Evolutionary conservation across 2,329 filamentous ascomycete genomes (phyloP).

Genomic region (Nemania sp.): DNA sequence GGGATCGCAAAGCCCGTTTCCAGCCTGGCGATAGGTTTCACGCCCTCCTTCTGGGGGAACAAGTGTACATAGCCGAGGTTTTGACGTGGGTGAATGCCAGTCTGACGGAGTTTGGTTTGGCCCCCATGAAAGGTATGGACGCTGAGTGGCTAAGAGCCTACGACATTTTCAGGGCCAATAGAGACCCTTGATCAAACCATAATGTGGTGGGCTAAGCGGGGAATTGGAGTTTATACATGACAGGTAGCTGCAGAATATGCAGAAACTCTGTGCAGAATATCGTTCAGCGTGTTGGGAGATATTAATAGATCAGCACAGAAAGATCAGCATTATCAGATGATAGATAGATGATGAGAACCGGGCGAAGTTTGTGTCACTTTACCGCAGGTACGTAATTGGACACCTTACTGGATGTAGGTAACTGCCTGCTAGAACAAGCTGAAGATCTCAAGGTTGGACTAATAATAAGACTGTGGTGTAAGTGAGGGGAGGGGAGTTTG

Average conservation of each 20-base stretch:
- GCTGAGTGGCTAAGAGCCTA: conserved; percentile 49
- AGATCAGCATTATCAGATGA: too few species aligned
- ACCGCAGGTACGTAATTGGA: background rate
- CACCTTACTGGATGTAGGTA: background rate
- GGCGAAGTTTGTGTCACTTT: background rate
- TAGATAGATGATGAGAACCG: background rate
- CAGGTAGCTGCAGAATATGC: conserved; percentile 11
- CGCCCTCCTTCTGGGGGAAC: conserved; percentile 52
- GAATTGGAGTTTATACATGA: conserved; percentile 7
- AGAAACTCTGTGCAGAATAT: conserved; percentile 22
- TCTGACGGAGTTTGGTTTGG: conserved; percentile 40
- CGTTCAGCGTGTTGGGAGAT: conserved; percentile 9
- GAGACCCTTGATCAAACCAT: conserved; percentile 3
- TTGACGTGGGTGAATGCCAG: conserved; percentile 48
- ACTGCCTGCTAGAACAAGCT: background rate
- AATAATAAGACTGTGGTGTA: background rate
- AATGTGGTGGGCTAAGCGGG: background rate
- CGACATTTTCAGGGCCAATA: conserved; percentile 34
- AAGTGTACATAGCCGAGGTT: conserved; percentile 51
- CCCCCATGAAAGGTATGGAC: conserved; percentile 50
- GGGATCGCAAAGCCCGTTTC: conserved; percentile 45
- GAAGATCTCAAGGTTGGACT: background rate
- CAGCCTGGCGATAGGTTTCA: conserved; percentile 55
- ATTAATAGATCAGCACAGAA: conserved; percentile 39
- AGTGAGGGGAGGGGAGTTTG: background rate